Base-by-base conservation (phyloP, 768 basidiomycete genomes). In the Pulveroboletus frians region DNA sequence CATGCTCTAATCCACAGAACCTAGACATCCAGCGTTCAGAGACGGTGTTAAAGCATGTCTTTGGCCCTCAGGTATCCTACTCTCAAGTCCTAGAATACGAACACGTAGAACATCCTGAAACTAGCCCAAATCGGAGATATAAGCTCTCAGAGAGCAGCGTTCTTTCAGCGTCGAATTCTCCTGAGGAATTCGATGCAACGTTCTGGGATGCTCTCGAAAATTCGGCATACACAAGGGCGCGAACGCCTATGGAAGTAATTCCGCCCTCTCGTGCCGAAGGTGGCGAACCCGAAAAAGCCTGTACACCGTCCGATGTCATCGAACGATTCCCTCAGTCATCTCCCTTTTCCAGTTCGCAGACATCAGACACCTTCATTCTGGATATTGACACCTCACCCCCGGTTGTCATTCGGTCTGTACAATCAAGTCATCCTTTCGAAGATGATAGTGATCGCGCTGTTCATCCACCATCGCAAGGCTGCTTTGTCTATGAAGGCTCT, bases 371-470 rank as follows among this genome's bases (percentile, higher is more conserved):
- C 41, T 52, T 39, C 2, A 55, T 62, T 37, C 50, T 66, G 14
- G 34, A 57, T 18, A 46, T 67, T 8, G 64, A 62, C 13, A 58
- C 60, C 14, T 67, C 66, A 2, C 57, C 54, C 30, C 42, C n/a
- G n/a, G 38, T 40, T 15, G 27, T 49, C 11, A 43, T 37, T 51
- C 42, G 5, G 15, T 31, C 36, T 5, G 38, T 36, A 35, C 52
- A 21, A 27, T 46, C 27, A 11, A 45, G 49, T 4, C 18, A 17
- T 18, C 26, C n/a, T 30, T 39, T 20, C 15, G 43, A 30, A 30
- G 43, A 46, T 11, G 35, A 48, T 34, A 3, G 29, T 5, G 27
- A 37, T 18, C 40, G 5, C 31, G 48, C 34, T 21, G 20, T 35
- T 29, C 21, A 15, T 29, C 51, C 27, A 9, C 37, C 32, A 34